Percentiles rank a stretch among this genome's conserved stretches.
Conservation (phyloP, 306 rosid species). For the Vicia sativa region DNA sequence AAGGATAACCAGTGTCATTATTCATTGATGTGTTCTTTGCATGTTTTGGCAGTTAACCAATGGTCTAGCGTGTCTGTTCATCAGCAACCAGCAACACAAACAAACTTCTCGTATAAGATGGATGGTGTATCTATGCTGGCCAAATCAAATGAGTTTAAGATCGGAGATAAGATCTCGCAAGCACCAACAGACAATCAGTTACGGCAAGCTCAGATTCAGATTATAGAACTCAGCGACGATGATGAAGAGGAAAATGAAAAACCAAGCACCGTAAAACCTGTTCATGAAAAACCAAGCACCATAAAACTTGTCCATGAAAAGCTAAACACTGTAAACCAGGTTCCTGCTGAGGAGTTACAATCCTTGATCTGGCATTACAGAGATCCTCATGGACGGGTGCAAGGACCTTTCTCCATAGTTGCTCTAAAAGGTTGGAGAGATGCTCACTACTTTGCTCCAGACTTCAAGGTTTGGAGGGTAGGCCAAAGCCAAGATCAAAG, state of each 20-base stretch:
- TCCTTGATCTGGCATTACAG: slow-evolving; percentile 60
- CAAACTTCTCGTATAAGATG: slow-evolving; percentile 5
- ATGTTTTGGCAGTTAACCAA: slow-evolving; percentile 48
- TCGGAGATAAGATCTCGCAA: slow-evolving; percentile 28
- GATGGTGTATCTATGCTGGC: slow-evolving; percentile 25
- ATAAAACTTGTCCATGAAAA: neutral
- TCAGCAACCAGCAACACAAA: slow-evolving; percentile 40
- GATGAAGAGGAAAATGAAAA: slow-evolving; percentile 47
- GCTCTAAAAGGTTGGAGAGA: slow-evolving; percentile 73
- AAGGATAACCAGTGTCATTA: slow-evolving; percentile 12
- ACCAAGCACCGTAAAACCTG: slow-evolving; percentile 16
- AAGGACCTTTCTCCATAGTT: slow-evolving; percentile 72
- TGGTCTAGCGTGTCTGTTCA: slow-evolving; percentile 29
- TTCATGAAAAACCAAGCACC: slow-evolving; percentile 30
- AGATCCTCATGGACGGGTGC: slow-evolving; percentile 72
- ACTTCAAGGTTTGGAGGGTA: slow-evolving; percentile 79
- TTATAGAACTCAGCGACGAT: slow-evolving; percentile 65
- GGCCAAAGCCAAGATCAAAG: slow-evolving; percentile 56
- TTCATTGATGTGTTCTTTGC: slow-evolving; percentile 32
- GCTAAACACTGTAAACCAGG: slow-evolving; percentile 22
- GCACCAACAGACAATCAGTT: slow-evolving; percentile 22
- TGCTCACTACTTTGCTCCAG: slow-evolving; percentile 58
- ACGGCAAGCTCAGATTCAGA: slow-evolving; percentile 35
- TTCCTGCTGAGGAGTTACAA: slow-evolving; percentile 34
- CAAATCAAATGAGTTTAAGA: slow-evolving; percentile 31